phyloP scores from a whole-genome alignment of 495 filamentous ascomycete species.

The Neurospora intermedia region DNA sequence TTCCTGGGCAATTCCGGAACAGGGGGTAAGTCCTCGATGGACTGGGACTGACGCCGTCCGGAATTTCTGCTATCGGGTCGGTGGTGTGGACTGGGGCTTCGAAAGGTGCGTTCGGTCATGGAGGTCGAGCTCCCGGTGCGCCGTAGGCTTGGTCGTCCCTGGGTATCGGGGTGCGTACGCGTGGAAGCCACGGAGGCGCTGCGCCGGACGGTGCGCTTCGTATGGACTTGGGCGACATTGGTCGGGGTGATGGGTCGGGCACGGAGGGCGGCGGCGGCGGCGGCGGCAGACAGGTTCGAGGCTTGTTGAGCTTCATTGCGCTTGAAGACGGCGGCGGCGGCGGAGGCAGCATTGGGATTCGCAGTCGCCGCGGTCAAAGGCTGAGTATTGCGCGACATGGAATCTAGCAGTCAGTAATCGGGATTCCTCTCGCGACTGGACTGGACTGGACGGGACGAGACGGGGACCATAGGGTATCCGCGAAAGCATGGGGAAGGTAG shows the following conservation, averaged over 20 bases:
- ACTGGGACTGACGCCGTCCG: constrained; percentile 16
- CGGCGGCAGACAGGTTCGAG: constrained; percentile 63
- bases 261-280: constrained; percentile 73
- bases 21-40: constrained; percentile 47
- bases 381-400: constrained; percentile 22
- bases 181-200: constrained; percentile 59
- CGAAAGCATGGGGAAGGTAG: neutral
- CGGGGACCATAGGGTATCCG: neutral
- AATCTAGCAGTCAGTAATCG: constrained; percentile 9
- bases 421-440: constrained; percentile 3
- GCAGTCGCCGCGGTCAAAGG: constrained; percentile 50
- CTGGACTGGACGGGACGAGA: neutral
- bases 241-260: constrained; percentile 66
- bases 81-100: constrained; percentile 55
- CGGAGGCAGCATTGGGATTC: constrained; percentile 60
- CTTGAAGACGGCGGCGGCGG: constrained; percentile 72
- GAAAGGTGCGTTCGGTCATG: constrained; percentile 79
- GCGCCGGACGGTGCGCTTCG: constrained; percentile 71
- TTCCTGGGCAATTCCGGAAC: constrained; percentile 58
- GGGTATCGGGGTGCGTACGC: constrained; percentile 34
- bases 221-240: constrained; percentile 69
- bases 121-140: constrained; percentile 62
- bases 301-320: constrained; percentile 33
- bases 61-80: constrained; percentile 34
- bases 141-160: constrained; percentile 39